These are phyloP conservation scores for Cairneyella variabilis DNA, from an alignment of 495 filamentous ascomycete species.

Conservation along the genomic window DNA sequence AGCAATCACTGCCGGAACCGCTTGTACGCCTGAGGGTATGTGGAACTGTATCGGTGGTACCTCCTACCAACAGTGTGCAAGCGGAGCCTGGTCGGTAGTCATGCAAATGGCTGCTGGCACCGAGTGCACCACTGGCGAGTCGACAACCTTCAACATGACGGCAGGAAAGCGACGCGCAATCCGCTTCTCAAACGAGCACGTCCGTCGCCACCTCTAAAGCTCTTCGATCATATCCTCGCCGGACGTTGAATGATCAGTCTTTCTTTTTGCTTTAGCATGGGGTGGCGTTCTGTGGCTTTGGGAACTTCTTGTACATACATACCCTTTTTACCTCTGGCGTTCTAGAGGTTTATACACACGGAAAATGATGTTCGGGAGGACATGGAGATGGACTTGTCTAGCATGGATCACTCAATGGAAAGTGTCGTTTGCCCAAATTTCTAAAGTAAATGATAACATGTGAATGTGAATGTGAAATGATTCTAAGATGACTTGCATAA, in stretches of 20 bases:
- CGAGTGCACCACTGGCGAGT: constrained; percentile 50
- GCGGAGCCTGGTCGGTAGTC: constrained; percentile 52
- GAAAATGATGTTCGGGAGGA: too few relatives aligned
- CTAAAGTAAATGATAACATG: not conserved
- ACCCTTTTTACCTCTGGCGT: not conserved
- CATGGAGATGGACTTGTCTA: too few relatives aligned
- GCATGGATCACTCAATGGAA: not conserved
- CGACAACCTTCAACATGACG: constrained; percentile 37
- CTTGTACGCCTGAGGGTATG: constrained; percentile 48
- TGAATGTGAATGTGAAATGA: not conserved
- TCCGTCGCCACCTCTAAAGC: constrained; percentile 17
- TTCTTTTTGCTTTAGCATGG: constrained; percentile 12
- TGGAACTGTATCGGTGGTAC: constrained; percentile 66
- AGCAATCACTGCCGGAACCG: constrained; percentile 27
- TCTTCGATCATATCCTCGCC: constrained; percentile 8
- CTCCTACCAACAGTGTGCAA: constrained; percentile 62
- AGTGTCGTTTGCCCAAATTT: not conserved
- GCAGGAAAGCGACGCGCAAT: constrained; percentile 21
- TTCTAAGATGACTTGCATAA: not conserved
- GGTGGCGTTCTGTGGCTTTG: constrained; percentile 17
- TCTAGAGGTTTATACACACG: not conserved
- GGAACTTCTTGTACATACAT: constrained; percentile 22
- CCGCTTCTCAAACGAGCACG: constrained; percentile 23
- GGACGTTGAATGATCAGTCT: constrained; percentile 11
- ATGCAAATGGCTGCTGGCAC: constrained; percentile 57